These are phyloP conservation scores for Calycina herbarum DNA, from an alignment of 2,329 filamentous ascomycete genomes.

Conservation along the genomic window DNA sequence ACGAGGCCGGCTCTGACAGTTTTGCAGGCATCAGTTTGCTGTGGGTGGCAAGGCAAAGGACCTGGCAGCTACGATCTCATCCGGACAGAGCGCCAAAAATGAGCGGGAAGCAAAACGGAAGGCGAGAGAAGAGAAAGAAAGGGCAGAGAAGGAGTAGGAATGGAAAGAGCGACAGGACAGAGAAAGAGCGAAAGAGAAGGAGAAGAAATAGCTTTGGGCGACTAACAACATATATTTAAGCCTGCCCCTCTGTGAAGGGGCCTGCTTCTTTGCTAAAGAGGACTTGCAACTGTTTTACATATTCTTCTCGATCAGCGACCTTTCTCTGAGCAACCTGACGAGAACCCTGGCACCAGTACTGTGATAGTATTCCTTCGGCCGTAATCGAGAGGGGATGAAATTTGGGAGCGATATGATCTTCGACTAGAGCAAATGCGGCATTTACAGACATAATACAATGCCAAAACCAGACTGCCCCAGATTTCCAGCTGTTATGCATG, in stretches of 20 bases:
- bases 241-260: no score
- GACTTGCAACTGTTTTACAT: conserved; percentile 21
- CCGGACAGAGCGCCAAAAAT: no score
- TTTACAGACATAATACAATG: conserved; percentile 32
- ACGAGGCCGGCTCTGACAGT: no score
- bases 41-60: no score
- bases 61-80: no score
- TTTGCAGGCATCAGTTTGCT: no score
- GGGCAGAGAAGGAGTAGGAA: conserved; percentile 21
- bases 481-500: conserved; percentile 33
- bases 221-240: conserved; percentile 7
- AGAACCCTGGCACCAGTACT: conserved; percentile 29
- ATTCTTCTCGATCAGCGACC: conserved; percentile 22
- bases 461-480: conserved; percentile 37
- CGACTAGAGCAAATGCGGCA: conserved; percentile 29
- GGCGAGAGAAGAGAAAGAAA: conserved; percentile 22
- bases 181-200: conserved; percentile 22
- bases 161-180: conserved; percentile 22
- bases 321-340: conserved; percentile 24
- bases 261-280: conserved; percentile 20
- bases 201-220: conserved; percentile 17
- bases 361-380: conserved; percentile 27
- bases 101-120: conserved; percentile 12
- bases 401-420: conserved; percentile 31
- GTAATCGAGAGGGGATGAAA: conserved; percentile 26